Base-by-base conservation (phyloP, 2,329 filamentous ascomycete genomes). In the Colletotrichum gigasporum region DNA sequence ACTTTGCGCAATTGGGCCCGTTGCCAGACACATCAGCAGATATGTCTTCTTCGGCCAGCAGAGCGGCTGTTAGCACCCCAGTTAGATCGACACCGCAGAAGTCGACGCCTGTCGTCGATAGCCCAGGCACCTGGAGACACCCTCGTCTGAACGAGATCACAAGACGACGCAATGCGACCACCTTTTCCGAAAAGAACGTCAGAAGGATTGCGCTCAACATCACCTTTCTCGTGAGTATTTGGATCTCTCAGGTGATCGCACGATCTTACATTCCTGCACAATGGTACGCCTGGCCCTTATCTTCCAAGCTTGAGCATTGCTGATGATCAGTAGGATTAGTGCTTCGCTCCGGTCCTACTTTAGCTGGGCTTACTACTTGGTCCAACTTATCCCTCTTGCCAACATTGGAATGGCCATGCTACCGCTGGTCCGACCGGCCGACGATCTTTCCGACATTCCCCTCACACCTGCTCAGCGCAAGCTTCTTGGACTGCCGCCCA, bases 111-210 rank as follows among this genome's bases (percentile, higher is more conserved):
- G 67, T 72, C 20, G 68, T 70, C 41, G 86, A 88, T 55, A 88
- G 85, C 70, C 86, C 92, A 6, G 94, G 95, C 58, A 93, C 90
- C 74, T 99, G 96, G 95, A 88, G 90, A 73, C 96, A 99, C 76
- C 96, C 96, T 32, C 89, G 91, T 67, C 85, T 97, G 68, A 86
- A 93, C 72, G 95, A 98, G 78, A 96, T 99, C 74, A 89, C 91
- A 14, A 86, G 87, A 67, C 89, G 96, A 53, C 92, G 94, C 74
- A 90, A 92, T 75, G 90, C 90, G 18, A 88, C 89, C 12, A 91
- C 85, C 48, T 97, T 98, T 75, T 88, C 90, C 59, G 89, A 94
- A 70, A 87, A 87, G 74, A 95, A 97, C 69, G 79, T 96, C 50
- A 86, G 83, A 65, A 86, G 84, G 55, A 88, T 97, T 53, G 74